Base-by-base conservation (phyloP, 176 grass and related monocot genomes). In the Triticum monococcum region DNA sequence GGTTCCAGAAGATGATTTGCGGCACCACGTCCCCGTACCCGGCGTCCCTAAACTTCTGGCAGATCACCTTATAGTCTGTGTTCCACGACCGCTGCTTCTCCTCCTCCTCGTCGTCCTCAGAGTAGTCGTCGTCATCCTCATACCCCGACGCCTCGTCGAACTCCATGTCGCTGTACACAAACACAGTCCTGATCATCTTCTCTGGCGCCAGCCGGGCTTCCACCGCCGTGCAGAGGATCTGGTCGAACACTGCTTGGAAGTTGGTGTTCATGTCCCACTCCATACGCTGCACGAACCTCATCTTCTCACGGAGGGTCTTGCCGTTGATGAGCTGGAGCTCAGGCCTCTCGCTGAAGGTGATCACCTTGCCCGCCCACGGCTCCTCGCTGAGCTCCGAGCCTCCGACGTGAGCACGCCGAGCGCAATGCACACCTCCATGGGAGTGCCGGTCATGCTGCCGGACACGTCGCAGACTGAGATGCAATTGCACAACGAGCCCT, bases 141-240 rank as follows among this genome's bases (percentile, higher is more conserved):
- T 5, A 16, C 12, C 12, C 54, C 10, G 95, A 95, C 20, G 86
- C 92, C 78, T 16, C 0, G 52, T 93, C 86, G 80, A 91, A 93
- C 78, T 93, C 92, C 92, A 90, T 93, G 88, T 93, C 92, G 82
- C 85, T 90, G 82, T 91, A 93, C 52, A 91, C 92, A 13, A 93
- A 80, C 86, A 93, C 67, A 13, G 43, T 46, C 43, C 43, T 46
- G 43, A 46, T 46, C 43, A 46, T 46, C 43, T 46, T 46, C 43
- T 46, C 43, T 12, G 71, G 71, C 71, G 23, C 40, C 12, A 74
- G 71, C 12, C 71, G 23, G 25, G 71, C 40, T 3, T 45, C 40
- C 71, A 74, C 71, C 7, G 23, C 71, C 23, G 71, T 74, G 23
- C 3, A 7, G 23, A 74, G 71, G 45, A 74, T 74, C 8, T 74